These are phyloP conservation scores for Trichoderma atroviride DNA, from an alignment of 2,329 filamentous ascomycete genomes.

Conservation along the genomic window DNA sequence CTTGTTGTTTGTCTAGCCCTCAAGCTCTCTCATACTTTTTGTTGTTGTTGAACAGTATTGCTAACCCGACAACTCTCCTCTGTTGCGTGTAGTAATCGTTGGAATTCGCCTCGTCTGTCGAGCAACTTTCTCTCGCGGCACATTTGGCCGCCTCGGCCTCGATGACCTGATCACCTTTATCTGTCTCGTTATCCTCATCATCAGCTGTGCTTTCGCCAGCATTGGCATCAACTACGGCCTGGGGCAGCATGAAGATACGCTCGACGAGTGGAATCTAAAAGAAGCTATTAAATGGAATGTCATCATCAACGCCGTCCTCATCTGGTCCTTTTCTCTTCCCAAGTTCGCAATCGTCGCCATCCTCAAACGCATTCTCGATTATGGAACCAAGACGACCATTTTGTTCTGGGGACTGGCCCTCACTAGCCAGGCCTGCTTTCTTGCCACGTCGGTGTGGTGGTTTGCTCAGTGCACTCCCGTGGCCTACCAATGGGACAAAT, in stretches of 20 bases:
- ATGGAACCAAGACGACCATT: slow-evolving; percentile 33
- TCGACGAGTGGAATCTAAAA: slow-evolving; percentile 24
- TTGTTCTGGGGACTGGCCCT: slow-evolving; percentile 34
- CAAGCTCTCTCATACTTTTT: neutral
- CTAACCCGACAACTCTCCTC: neutral
- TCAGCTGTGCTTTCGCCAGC: slow-evolving; percentile 33
- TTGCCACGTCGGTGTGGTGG: slow-evolving; percentile 35
- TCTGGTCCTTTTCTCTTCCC: slow-evolving; percentile 36
- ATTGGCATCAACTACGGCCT: slow-evolving; percentile 34
- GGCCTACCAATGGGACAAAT: slow-evolving; percentile 33
- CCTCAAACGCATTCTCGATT: slow-evolving; percentile 35
- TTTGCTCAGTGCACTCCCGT: slow-evolving; percentile 34
- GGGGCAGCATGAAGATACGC: slow-evolving; percentile 28
- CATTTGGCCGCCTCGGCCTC: slow-evolving; percentile 32
- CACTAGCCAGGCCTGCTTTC: slow-evolving; percentile 32
- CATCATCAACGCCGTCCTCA: slow-evolving; percentile 34
- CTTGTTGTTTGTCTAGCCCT: slow-evolving; percentile 28
- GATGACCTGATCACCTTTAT: slow-evolving; percentile 33
- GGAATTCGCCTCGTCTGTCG: slow-evolving; percentile 31
- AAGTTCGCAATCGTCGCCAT: slow-evolving; percentile 36
- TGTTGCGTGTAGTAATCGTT: slow-evolving; percentile 30
- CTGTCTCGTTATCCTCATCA: slow-evolving; percentile 31
- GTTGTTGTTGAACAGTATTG: neutral
- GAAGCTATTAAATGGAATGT: slow-evolving; percentile 34
- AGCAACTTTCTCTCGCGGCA: slow-evolving; percentile 29